phyloP scores from a whole-genome alignment of 208 protist genomes.

The Wallacemonas sp. region DNA sequence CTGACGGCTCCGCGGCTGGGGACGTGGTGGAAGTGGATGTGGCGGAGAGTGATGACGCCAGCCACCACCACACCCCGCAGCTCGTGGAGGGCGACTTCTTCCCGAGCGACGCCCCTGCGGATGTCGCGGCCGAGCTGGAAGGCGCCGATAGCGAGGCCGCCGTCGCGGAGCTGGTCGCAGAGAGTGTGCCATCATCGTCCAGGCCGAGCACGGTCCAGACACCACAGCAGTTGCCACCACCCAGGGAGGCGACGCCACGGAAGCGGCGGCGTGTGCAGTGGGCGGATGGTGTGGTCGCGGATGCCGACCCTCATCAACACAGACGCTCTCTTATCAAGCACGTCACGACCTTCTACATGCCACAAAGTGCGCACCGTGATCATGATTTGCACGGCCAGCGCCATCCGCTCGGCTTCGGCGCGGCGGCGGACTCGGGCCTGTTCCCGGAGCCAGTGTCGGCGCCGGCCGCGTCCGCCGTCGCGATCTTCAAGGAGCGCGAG shows the following conservation, averaged over 20 bases:
- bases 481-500: conserved; percentile 41
- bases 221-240: neutral
- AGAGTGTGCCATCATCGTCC: neutral
- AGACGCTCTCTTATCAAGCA: conserved; percentile 42
- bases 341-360: conserved; percentile 65
- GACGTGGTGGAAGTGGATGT: conserved; percentile 50
- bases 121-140: conserved; percentile 4
- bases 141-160: conserved; percentile 11
- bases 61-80: conserved; percentile 42
- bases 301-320: neutral
- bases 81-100: conserved; percentile 83
- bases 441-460: conserved; percentile 22
- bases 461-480: conserved; percentile 30
- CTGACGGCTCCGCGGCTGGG: too few species aligned
- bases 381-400: neutral
- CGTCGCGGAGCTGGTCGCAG: conserved; percentile 16
- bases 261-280: conserved; percentile 54
- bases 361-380: conserved; percentile 25
- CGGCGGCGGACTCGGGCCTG: conserved; percentile 17
- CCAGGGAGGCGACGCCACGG: neutral
- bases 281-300: conserved; percentile 37
- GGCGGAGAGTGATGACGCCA: conserved; percentile 15
- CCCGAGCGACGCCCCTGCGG: conserved; percentile 28
- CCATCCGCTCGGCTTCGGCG: neutral
- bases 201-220: neutral